Percentiles rank a stretch among this genome's conserved stretches.
These are phyloP conservation scores for Fusarium equiseti DNA, from an alignment of 2,329 filamentous ascomycete species.

Conservation along the genomic window DNA sequence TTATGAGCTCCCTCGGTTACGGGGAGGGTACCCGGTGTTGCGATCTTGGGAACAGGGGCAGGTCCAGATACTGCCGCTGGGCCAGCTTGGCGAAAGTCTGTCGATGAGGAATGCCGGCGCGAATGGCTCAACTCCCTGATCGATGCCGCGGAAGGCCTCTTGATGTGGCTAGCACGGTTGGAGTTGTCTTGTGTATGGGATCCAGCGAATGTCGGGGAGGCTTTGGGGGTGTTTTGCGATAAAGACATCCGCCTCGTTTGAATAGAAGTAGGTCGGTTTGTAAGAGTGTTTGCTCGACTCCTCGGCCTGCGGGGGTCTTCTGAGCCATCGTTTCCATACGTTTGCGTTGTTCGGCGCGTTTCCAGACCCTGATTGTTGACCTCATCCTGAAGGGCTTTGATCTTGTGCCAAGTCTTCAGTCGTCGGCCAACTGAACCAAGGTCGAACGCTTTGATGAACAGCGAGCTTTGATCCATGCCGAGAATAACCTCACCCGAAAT, in stretches of 20 bases:
- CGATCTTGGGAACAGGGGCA: constrained; percentile 55
- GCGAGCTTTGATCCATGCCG: constrained; percentile 93
- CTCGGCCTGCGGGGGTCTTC: constrained; percentile 64
- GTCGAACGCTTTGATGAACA: constrained; percentile 96
- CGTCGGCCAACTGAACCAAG: constrained; percentile 90
- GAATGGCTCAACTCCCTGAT: constrained; percentile 86
- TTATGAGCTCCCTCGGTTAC: constrained; percentile 62
- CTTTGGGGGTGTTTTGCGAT: constrained; percentile 61
- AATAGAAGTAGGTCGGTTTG: constrained; percentile 62
- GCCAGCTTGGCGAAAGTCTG: constrained; percentile 70
- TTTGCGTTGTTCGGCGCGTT: constrained; percentile 66
- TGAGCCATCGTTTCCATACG: constrained; percentile 70
- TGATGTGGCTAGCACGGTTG: constrained; percentile 61
- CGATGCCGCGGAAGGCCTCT: constrained; percentile 82
- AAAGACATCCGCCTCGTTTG: constrained; percentile 63
- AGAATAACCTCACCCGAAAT: constrained; percentile 93
- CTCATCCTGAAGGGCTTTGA: constrained; percentile 91
- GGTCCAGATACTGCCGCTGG: constrained; percentile 39
- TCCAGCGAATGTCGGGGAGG: constrained; percentile 59
- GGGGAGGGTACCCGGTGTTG: constrained; percentile 58
- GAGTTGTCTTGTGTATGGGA: constrained; percentile 60
- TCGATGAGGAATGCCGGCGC: constrained; percentile 83
- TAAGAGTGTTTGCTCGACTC: constrained; percentile 70
- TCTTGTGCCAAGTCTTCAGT: constrained; percentile 96
- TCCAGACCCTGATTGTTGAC: constrained; percentile 66